Base-by-base conservation (phyloP, 2,329 filamentous ascomycete species). In the Zopfia rhizophila region DNA sequence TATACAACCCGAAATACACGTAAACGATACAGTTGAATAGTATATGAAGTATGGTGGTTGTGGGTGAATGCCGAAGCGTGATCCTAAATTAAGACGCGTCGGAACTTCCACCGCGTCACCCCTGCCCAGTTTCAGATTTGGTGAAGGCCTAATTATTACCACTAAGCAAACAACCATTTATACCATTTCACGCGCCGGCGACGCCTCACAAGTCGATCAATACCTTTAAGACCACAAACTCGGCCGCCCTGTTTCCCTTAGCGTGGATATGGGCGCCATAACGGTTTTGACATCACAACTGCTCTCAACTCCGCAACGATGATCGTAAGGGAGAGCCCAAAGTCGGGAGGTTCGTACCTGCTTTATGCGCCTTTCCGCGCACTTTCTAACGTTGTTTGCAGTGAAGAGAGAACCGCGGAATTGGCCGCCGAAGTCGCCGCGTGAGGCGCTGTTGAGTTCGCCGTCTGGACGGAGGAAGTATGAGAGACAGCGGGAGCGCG, bases 381-480 rank as follows among this genome's bases (percentile, higher is more conserved):
- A 25, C 23, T n/a, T 48, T 38, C 59, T 68, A 39, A 68, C 39
- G 23, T 7, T 13, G 8, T 7, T 22, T 18, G 21, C 33, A 69
- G 70, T 54, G 72, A 77, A 57, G 67, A 68, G 68, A 24, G 59
- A 64, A 22, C 59, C 60, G n/a, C 72, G 69, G 53, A 75, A 65
- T 46, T 87, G 84, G 84, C 84, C 84, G 45, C 84, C 84, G 13
- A 77, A 80, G 60, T 87, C 84, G 14, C 83, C 84, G 12, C 78
- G 80, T 58, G 81, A 86, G 52, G 84, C 83, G 16, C 75, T 87
- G 12, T 72, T 86, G 46, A 84, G 80, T 65, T 87, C 92, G 3
- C 93, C 93, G 1, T 84, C 87, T 56, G 93, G 91, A 40, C 87
- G 91, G 61, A 85, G 87, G 67, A 87, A 85, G 68, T 84, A 90